Base-by-base conservation (phyloP, 345 rosid genomes). In the Pistacia vera region DNA sequence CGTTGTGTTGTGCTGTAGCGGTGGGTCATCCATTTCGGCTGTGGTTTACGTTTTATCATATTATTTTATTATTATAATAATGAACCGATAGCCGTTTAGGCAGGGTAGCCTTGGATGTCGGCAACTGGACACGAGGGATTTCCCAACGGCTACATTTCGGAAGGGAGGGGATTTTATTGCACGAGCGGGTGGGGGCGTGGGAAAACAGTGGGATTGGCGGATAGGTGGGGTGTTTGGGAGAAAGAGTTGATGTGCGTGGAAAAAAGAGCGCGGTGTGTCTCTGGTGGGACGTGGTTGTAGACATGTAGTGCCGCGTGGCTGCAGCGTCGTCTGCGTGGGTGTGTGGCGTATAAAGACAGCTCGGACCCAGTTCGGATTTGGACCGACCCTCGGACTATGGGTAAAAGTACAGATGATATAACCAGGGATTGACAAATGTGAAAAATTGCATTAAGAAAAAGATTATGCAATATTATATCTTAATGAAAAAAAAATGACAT, bases 111-210 rank as follows among this genome's bases (percentile, higher is more conserved):
- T 4, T 10, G 16, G 4, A 0, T 62, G 83, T 80, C 83, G 83
- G 86, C 83, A 74, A 57, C 44, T 12, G 28, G 13, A 79, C 81
- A 77, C 66, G 79, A 80, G 81, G 81, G 41, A 14, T 0, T 22
- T 25, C 33, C 11, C 52, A 83, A 83, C 86, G 85, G 85, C 78
- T 83, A 79, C 44, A 72, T 69, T 69, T 13, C 12, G 7, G n/a
- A 17, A 35, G 11, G 3, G 3, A 35, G 13, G 28, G 17, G 1
- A 8, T 33, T n/a, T 38, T 20, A n/a, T 44, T 7, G 7, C 3
- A 52, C 28, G 58, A 35, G 25, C 13, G 35, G 5, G 2, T 6
- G 3, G 7, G n/a, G 38, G 1, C 17, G 73, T 71, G 76, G 22
- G 5, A 0, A 1, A 46, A 56, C 66, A 3, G n/a, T 2, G 0